phyloP scores from a whole-genome alignment of 2,329 filamentous ascomycete genomes.

The Zasmidium cellare region DNA sequence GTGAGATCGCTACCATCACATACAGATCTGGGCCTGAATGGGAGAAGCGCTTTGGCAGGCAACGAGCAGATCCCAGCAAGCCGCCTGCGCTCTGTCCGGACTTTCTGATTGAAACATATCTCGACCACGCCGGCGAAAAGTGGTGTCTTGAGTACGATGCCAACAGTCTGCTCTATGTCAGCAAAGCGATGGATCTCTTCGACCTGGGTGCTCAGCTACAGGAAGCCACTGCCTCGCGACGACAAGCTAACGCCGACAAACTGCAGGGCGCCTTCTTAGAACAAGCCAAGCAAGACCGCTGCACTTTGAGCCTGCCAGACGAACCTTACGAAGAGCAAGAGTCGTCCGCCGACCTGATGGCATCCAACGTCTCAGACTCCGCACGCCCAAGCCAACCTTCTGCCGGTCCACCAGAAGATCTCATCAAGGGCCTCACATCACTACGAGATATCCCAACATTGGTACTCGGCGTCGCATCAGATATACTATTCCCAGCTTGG shows the following conservation, averaged over 20 bases:
- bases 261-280: conserved; percentile 44
- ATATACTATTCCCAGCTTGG: conserved; percentile 97
- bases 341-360: conserved; percentile 43
- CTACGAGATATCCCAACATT: conserved; percentile 77
- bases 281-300: conserved; percentile 50
- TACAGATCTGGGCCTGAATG: conserved; percentile 96
- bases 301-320: conserved; percentile 79
- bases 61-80: conserved; percentile 80
- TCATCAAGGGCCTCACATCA: conserved; percentile 71
- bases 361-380: conserved; percentile 13
- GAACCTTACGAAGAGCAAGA: conserved; percentile 83
- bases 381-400: conserved; percentile 21
- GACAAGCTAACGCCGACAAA: conserved; percentile 60
- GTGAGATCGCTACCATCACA: conserved; percentile 96
- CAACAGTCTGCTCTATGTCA: conserved; percentile 93
- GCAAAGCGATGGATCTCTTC: conserved; percentile 98
- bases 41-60: conserved; percentile 89
- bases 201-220: conserved; percentile 78
- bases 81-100: conserved; percentile 94
- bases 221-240: conserved; percentile 59
- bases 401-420: conserved; percentile 69
- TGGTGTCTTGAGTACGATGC: conserved; percentile 96
- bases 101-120: conserved; percentile 95
- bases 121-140: conserved; percentile 97
- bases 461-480: conserved; percentile 90